These are phyloP conservation scores for Taphrina communis DNA, from an alignment of 1,139 yeast species.

Conservation along the genomic window DNA sequence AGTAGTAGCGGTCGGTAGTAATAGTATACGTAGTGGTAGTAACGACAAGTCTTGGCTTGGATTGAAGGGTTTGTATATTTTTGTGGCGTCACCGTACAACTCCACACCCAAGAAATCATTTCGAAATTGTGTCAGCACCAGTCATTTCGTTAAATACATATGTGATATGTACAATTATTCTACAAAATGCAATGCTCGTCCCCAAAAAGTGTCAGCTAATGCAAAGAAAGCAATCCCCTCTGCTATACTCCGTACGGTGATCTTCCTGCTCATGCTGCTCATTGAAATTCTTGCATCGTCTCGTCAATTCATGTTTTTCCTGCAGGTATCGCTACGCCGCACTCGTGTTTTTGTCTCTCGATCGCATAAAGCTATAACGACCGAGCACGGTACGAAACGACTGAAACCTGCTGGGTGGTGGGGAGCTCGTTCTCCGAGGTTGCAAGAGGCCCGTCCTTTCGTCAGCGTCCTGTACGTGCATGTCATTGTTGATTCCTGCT, in stretches of 20 bases:
- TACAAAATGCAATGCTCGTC: constrained; percentile 1
- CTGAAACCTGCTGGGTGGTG: constrained; percentile 10
- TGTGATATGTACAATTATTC: background rate
- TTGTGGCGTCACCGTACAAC: background rate
- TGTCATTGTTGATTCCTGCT: background rate
- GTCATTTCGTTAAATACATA: background rate
- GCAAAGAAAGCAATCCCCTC: too few relatives aligned
- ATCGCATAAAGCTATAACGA: constrained; percentile 20
- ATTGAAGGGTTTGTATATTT: background rate
- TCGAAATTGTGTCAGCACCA: too few relatives aligned
- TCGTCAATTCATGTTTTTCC: too few relatives aligned
- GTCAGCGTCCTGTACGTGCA: background rate
- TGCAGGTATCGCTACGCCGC: background rate
- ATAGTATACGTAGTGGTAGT: too few relatives aligned
- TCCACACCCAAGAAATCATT: background rate
- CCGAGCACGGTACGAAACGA: constrained; percentile 20
- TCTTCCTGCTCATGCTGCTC: too few relatives aligned
- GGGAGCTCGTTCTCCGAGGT: constrained; percentile 16
- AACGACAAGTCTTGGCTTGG: too few relatives aligned
- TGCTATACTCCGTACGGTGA: too few relatives aligned
- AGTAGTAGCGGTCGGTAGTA: background rate
- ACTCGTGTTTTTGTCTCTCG: constrained; percentile 6
- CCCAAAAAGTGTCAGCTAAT: too few relatives aligned
- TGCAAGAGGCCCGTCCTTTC: constrained; percentile 22
- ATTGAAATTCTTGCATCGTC: too few relatives aligned